phyloP scores from a whole-genome alignment of 1,139 yeast genomes.

The Hemisphaericaspora subhashii region DNA sequence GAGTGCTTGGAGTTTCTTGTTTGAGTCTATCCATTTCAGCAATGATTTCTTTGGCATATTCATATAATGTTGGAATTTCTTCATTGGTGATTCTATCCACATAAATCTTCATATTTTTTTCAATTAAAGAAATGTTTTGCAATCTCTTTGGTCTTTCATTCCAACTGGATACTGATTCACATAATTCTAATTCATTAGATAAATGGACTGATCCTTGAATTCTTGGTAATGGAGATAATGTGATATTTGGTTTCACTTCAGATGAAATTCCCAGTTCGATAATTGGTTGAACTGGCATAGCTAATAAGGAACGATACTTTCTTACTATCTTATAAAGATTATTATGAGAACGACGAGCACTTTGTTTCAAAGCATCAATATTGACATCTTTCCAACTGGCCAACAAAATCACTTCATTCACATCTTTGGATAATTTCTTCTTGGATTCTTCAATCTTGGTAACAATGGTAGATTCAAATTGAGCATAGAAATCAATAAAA shows the following conservation, averaged over 20 bases:
- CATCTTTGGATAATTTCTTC: conserved; percentile 68
- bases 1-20: conserved; percentile 72
- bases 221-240: conserved; percentile 13
- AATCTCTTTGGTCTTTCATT: conserved; percentile 54
- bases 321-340: conserved; percentile 80
- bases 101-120: conserved; percentile 55
- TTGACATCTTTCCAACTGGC: conserved; percentile 99
- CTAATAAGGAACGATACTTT: conserved; percentile 70
- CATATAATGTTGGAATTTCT: conserved; percentile 42
- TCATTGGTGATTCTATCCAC: conserved; percentile 35
- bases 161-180: conserved; percentile 46
- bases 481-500: conserved; percentile 63
- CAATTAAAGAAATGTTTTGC: conserved; percentile 50
- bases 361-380: conserved; percentile 87
- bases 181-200: conserved; percentile 16
- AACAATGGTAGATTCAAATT: conserved; percentile 52
- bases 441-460: conserved; percentile 47
- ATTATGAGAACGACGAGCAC: conserved; percentile 86
- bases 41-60: conserved; percentile 53
- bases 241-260: conserved; percentile 13
- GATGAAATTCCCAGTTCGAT: conserved; percentile 61
- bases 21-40: conserved; percentile 63
- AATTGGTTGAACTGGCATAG: conserved; percentile 51
- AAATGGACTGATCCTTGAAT: conserved; percentile 18
- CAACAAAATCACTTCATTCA: conserved; percentile 77